phyloP scores from a whole-genome alignment of 148 eudicot genomes.

The Selenicereus undatus region DNA sequence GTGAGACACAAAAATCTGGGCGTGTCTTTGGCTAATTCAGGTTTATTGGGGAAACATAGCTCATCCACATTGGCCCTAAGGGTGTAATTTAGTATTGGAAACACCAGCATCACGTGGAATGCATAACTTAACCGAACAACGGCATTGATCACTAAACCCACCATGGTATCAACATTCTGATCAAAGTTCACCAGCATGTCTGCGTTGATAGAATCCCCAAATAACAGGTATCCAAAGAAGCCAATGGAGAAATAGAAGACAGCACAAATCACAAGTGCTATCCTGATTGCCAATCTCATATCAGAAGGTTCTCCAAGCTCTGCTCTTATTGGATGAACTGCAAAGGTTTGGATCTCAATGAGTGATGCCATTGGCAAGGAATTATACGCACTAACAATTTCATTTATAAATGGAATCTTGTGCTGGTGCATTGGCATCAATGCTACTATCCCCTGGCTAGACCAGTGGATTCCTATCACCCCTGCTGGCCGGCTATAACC shows the following conservation, averaged over 20 bases:
- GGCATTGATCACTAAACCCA: slow-evolving; percentile 49
- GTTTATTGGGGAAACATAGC: slow-evolving; percentile 51
- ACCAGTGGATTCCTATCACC: too few relatives aligned
- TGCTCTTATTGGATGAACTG: slow-evolving; percentile 93
- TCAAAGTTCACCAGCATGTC: slow-evolving; percentile 96
- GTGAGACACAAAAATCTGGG: slow-evolving; percentile 60
- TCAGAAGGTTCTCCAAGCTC: slow-evolving; percentile 73
- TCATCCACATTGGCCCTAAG: slow-evolving; percentile 75
- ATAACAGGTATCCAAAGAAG: slow-evolving; percentile 79
- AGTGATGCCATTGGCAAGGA: neutral
- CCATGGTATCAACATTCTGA: slow-evolving; percentile 35
- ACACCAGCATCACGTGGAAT: slow-evolving; percentile 81
- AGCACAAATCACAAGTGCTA: slow-evolving; percentile 65
- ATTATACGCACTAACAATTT: neutral
- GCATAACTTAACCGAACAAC: slow-evolving; percentile 77
- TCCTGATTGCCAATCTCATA: slow-evolving; percentile 76
- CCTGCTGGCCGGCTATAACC: too few relatives aligned
- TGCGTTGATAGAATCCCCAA: slow-evolving; percentile 81
- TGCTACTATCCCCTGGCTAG: too few relatives aligned
- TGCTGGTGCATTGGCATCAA: too few relatives aligned
- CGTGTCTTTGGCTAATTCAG: slow-evolving; percentile 44
- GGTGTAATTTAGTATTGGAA: slow-evolving; percentile 73
- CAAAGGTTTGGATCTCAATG: slow-evolving; percentile 1
- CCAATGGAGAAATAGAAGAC: slow-evolving; percentile 80
- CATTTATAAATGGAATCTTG: neutral